These are phyloP conservation scores for Paspalum notatum DNA, from an alignment of 176 grass and related monocot species.

Conservation along the genomic window DNA sequence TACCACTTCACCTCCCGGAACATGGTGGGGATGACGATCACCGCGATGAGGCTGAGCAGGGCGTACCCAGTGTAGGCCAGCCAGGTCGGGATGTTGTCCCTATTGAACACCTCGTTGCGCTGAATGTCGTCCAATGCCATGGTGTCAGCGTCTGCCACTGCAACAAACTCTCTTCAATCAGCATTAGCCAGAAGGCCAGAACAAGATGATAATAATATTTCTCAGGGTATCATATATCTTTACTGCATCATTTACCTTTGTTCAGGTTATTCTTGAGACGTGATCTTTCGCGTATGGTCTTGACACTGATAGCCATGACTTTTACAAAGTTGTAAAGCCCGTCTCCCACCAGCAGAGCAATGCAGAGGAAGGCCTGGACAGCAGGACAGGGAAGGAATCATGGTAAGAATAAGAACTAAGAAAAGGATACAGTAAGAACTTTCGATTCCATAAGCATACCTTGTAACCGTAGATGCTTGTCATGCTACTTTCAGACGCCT, in stretches of 20 bases:
- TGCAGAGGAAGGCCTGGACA: constrained; percentile 83
- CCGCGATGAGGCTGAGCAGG: constrained; percentile 52
- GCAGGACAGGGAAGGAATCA: constrained; percentile 26
- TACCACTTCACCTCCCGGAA: constrained; percentile 92
- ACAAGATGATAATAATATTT: not conserved
- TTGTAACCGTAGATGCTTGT: constrained; percentile 88
- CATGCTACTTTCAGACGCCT: constrained; percentile 68
- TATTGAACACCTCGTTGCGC: constrained; percentile 73
- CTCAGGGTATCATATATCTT: not conserved
- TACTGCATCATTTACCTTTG: constrained; percentile 56
- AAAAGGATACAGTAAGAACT: not conserved
- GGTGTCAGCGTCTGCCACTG: constrained; percentile 60
- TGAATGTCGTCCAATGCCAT: constrained; percentile 59
- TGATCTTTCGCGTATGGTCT: constrained; percentile 67
- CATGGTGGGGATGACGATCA: constrained; percentile 72
- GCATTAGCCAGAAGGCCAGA: not conserved
- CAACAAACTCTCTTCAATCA: not conserved
- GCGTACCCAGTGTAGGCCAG: constrained; percentile 66
- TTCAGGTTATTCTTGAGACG: constrained; percentile 36
- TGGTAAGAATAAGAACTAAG: not conserved
- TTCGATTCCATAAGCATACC: constrained; percentile 37
- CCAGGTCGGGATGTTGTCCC: constrained; percentile 72
- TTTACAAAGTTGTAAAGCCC: constrained; percentile 95
- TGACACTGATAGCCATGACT: constrained; percentile 63
- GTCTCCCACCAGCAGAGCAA: constrained; percentile 90